Evolutionary conservation across 2,329 filamentous ascomycete species (phyloP), one percentile per base, ranked within the genome.

Genomic region (Fusarium poae): DNA sequence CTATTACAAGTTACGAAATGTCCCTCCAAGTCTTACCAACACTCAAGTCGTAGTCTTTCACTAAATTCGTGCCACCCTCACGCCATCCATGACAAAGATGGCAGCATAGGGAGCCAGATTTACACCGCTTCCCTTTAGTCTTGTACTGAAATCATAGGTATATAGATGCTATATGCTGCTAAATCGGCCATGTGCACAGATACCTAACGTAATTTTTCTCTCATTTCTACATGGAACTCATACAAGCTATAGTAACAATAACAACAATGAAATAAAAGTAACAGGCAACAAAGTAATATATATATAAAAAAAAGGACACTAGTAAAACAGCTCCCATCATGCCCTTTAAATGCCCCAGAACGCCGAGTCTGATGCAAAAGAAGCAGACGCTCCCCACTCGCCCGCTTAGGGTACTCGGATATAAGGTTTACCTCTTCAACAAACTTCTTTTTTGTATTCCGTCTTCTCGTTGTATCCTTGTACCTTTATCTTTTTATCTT

Each of bases 321-420:
- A 50, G 39, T 49, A 30, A 56, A 32, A 69, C 69, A 72, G 71
- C 69, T 62, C 70, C 72, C 67, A 72, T 73, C 72, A 70, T 73
- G 67, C 71, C 72, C 68, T 74, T 70, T 71, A 49, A 60, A 74
- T 70, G 67, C 72, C 72, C 72, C 72, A 70, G 66, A 74, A 74
- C 72, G 72, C 72, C 72, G 62, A 68, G 70, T 74, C 72, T 74
- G 72, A 74, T 74, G 72, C 72, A 74, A 73, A 70, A 60, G 60
- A 60, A 71, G 67, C 71, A 70, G 63, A 70, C 67, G 66, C 66
- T 69, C 52, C 35, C 62, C 32, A 53, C 53, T 65, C 52, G 67
- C 62, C 66, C 66, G 62, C 52, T 58, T 57, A 49, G 65, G 61
- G 66, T 46, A 67, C 57, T 66, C 57, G 46, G 57, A 70, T 67